A percentile compares a stretch with the other conserved stretches of the same genome.
phyloP scores from a whole-genome alignment of 805 yeast genomes.

The Candida rishiriensis region DNA sequence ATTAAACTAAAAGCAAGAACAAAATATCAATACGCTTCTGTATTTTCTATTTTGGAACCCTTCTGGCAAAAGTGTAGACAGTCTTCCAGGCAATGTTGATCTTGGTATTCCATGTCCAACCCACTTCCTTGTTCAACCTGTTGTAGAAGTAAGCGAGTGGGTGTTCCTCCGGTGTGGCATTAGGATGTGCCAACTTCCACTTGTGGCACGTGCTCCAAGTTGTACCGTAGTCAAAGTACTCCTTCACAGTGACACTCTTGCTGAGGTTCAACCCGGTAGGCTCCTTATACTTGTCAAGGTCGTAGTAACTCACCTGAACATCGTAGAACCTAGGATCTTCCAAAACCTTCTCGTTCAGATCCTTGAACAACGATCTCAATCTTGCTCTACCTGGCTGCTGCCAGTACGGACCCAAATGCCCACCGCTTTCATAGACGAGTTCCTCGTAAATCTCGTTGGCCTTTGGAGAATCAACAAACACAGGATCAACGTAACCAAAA shows the following conservation, averaged over 20 bases:
- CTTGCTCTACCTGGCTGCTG: slow-evolving; percentile 73
- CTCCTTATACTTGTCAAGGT: slow-evolving; percentile 15
- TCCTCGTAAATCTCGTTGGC: slow-evolving; percentile 50
- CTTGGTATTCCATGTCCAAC: slow-evolving; percentile 40
- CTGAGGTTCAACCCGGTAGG: slow-evolving; percentile 30
- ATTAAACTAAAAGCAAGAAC: not conserved
- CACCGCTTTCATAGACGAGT: slow-evolving; percentile 38
- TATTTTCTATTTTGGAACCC: slow-evolving; percentile 6
- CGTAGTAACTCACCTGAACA: slow-evolving; percentile 29
- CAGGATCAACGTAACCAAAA: slow-evolving; percentile 79
- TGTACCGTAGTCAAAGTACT: slow-evolving; percentile 47
- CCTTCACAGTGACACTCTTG: slow-evolving; percentile 38
- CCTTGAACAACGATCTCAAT: slow-evolving; percentile 41
- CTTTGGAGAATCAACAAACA: slow-evolving; percentile 43
- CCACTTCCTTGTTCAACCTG: slow-evolving; percentile 36
- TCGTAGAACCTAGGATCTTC: slow-evolving; percentile 22
- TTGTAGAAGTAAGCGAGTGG: slow-evolving; percentile 32
- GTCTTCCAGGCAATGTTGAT: slow-evolving; percentile 46
- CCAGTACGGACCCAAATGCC: slow-evolving; percentile 68
- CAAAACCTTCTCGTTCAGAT: slow-evolving; percentile 39
- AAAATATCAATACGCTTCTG: not conserved
- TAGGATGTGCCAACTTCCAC: slow-evolving; percentile 39
- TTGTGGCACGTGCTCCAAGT: slow-evolving; percentile 71
- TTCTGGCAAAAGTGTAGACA: slow-evolving; percentile 45
- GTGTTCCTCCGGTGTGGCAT: slow-evolving; percentile 22